Base-by-base conservation (phyloP, 805 yeast genomes). In the Ogataea degrootiae region DNA sequence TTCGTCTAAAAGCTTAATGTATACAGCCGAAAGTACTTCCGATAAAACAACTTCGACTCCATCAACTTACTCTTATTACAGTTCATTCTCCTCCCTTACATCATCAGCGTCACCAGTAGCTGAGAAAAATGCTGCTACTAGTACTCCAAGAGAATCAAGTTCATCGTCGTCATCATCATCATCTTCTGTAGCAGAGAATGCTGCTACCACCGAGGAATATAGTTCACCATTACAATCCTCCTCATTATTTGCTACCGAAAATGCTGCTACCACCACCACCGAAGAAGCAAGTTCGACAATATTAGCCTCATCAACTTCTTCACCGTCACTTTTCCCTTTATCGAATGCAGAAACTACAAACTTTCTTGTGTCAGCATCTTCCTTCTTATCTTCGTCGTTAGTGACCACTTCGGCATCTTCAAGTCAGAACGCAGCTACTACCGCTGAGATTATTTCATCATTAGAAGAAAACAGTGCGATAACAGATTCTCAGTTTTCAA, bases 111-210 rank as follows among this genome's bases (percentile, higher is more conserved):
- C 39, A 15, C 21, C 31, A 37, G 12, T 29, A 6, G 9, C 39
- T 14, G 21, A 22, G 14, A 14, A 19, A 12, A 37, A 50, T 16
- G 43, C 54, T 21, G 46, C 42, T n/a, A 29, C 46, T 17, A 39
- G 51, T 16, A 44, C 50, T 21, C 19, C 55, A 5, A 17, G 23
- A 23, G 14, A 42, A 16, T 37, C 39, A 21, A 9, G 15, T 12
- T 34, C 36, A 34, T 15, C 36, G 4, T 12, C 34, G 16, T 23
- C 41, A 14, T 38, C n/a, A 9, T 38, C 33, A 12, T 4, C 19
- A 22, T 14, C 16, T 2, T 15, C 15, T 6, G n/a, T n/a, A n/a
- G 21, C 2, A 11, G 31, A 26, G 9, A 26, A 26, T 26, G 31
- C 31, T 26, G 31, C 31, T 9, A 26, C 31, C 11, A 26, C 31